Evolutionary conservation across 495 filamentous ascomycete genomes (phyloP), one percentile per base, ranked within the genome.

Genomic region (Cenococcum geophilum): DNA sequence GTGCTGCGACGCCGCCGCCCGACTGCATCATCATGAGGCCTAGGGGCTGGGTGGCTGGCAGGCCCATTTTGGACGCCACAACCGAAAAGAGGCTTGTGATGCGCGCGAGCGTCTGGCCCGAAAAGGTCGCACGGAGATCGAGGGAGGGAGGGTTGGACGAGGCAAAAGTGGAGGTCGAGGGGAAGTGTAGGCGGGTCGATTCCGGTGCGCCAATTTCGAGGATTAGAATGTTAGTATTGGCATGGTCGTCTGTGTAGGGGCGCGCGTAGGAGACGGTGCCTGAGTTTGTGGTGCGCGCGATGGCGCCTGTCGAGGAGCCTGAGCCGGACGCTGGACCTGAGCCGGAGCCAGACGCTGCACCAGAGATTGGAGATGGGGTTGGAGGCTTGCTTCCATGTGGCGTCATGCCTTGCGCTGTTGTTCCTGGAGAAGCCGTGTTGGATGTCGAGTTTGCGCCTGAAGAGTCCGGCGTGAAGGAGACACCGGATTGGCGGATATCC

Each of bases 401-500:
- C 0, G 64, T 56, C 1, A 40, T 52, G 1, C 42, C 47, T 36
- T 63, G 59, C 50, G 45, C 56, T 9, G 18, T 47, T 23, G 48
- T 1, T 1, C 16, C 59, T 14, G 63, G 59, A 9, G 59, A 58
- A 1, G 48, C 9, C 14, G 27, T 6, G 25, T 49, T 58, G 11
- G 59, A 62, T 10, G 50, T 51, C 8, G 52, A 54, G 16, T 37
- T 56, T 20, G 3, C 27, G 20, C 36, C 35, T 16, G 58, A 55
- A 12, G 55, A 4, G 45, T 89, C 83, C 10, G 68, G 65, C 2
- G 71, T 73, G 58, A 93, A 81, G 4, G 85, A 83, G 43, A 97
- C 79, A 4, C 92, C 91, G 4, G 86, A 89, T 60, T 92, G 90
- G 25, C 90, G 82, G 9, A 98, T 82, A 65, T 98, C 90, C 66